Percentiles rank a stretch among this genome's conserved stretches.
phyloP scores from a whole-genome alignment of 2,329 filamentous ascomycete genomes.

The Trichoderma sp. region DNA sequence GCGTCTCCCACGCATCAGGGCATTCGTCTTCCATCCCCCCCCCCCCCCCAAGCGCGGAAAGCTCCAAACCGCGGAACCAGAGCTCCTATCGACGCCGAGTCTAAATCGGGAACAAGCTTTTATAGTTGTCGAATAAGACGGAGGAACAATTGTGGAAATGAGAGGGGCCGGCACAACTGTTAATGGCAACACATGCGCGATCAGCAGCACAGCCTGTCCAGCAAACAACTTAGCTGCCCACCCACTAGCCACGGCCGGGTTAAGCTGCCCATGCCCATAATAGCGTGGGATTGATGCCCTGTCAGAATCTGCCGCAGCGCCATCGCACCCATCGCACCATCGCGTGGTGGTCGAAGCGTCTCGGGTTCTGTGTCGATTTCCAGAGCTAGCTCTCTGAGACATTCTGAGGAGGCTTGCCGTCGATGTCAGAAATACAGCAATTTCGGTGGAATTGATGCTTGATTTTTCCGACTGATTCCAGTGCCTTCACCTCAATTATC shows the following conservation, averaged over 20 bases:
- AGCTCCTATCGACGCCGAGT: not conserved
- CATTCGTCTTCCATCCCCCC: not conserved
- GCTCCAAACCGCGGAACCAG: conserved; percentile 5
- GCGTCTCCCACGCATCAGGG: not conserved
- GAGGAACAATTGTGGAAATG: conserved; percentile 13
- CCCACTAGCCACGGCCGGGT: not conserved
- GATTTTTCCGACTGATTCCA: not conserved
- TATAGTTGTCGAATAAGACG: conserved; percentile 9
- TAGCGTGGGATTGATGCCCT: not conserved
- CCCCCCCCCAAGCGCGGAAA: not conserved
- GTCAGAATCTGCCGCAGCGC: not conserved
- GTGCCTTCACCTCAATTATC: not conserved
- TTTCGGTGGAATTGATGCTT: not conserved
- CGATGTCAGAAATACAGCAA: not conserved
- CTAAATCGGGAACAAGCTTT: conserved; percentile 14
- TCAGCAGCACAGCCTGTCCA: conserved; percentile 11
- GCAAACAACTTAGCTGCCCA: not conserved
- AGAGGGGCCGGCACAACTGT: conserved; percentile 2
- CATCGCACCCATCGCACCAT: not conserved
- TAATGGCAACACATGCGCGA: conserved; percentile 3
- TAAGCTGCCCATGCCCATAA: not conserved
- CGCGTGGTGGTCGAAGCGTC: not conserved
- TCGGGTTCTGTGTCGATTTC: not conserved
- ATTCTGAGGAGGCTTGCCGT: not conserved
- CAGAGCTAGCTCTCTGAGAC: not conserved